Base-by-base conservation (phyloP, 257 asterid genomes). In the Paulownia fortunei region DNA sequence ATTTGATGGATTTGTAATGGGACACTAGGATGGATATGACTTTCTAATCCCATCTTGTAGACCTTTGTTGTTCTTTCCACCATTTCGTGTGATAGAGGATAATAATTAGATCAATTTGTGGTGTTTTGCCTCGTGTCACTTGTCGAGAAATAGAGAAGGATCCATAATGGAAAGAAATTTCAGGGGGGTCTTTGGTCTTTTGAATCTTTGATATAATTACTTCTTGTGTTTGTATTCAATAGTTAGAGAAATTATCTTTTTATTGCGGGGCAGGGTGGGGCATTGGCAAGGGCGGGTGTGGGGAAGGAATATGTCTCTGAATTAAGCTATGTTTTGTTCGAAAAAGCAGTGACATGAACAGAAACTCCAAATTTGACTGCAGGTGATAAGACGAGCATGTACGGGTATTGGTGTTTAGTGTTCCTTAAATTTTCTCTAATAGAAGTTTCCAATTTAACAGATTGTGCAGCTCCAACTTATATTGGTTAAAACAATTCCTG, bases 11-110 rank as follows among this genome's bases (percentile, higher is more conserved):
- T 26, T 42, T 5, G 34, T 65, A 18, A n/a, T 37, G 52, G 71
- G 68, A 59, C 37, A 13, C 11, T 60, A 66, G 60, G 46, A 41
- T 47, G n/a, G 12, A 59, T 52, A 66, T 59, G 78, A 70, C 49
- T 60, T 59, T 11, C 55, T 56, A 56, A 18, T 23, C 46, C n/a
- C 71, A 8, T 41, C 55, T 73, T 47, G 63, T 79, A 8, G 46
- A 32, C 39, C 36, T 23, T 62, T n/a, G 52, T 69, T 18, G 16
- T 15, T 79, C 64, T 47, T 77, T 46, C 56, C 62, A 47, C 58
- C 21, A 52, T 41, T 54, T 65, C 11, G n/a, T 16, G n/a, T 16
- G 58, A 58, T 21, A 19, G 21, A 37, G 78, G 52, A 9, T 79
- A 23, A 63, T 63, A 30, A 55, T 65, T 54, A 34, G 19, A 39